A percentile compares a stretch with the other conserved stretches of the same genome.
These are phyloP conservation scores for Diddensiella caesifluorescens DNA, from an alignment of 805 yeast species.

Conservation along the genomic window DNA sequence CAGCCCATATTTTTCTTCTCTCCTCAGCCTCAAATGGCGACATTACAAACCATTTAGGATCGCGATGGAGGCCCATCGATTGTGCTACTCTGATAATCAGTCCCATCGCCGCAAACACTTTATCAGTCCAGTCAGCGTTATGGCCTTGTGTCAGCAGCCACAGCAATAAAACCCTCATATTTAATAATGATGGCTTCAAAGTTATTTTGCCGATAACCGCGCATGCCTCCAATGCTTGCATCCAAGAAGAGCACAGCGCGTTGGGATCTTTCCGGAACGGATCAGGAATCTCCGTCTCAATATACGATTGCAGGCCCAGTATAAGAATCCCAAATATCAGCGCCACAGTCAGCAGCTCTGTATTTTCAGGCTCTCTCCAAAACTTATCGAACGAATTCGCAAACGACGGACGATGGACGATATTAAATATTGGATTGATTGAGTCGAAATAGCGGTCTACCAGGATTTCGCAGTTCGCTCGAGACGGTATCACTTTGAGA, in stretches of 20 bases:
- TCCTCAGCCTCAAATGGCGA: constrained; percentile 29
- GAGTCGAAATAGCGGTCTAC: constrained; percentile 27
- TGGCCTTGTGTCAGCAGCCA: constrained; percentile 29
- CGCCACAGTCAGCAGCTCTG: constrained; percentile 30
- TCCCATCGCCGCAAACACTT: constrained; percentile 29
- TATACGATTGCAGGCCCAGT: constrained; percentile 26
- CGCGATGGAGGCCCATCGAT: constrained; percentile 34
- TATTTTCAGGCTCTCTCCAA: constrained; percentile 26
- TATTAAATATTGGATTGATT: constrained; percentile 26
- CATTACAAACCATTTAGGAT: constrained; percentile 31
- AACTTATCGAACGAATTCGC: constrained; percentile 25
- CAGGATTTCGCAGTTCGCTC: constrained; percentile 22
- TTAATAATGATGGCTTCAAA: constrained; percentile 28
- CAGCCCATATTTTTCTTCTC: constrained; percentile 28
- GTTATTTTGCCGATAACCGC: constrained; percentile 28
- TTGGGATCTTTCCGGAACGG: constrained; percentile 17
- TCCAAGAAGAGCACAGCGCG: constrained; percentile 26
- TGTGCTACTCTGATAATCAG: constrained; percentile 29
- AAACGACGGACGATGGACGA: constrained; percentile 30
- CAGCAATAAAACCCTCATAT: constrained; percentile 27
- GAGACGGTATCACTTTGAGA: constrained; percentile 24
- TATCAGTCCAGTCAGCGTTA: constrained; percentile 23
- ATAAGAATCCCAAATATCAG: constrained; percentile 27
- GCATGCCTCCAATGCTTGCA: constrained; percentile 28
- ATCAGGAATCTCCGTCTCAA: constrained; percentile 23